phyloP scores from a whole-genome alignment of 1,139 yeast genomes.

The Cylindricascospora bacillispora region DNA sequence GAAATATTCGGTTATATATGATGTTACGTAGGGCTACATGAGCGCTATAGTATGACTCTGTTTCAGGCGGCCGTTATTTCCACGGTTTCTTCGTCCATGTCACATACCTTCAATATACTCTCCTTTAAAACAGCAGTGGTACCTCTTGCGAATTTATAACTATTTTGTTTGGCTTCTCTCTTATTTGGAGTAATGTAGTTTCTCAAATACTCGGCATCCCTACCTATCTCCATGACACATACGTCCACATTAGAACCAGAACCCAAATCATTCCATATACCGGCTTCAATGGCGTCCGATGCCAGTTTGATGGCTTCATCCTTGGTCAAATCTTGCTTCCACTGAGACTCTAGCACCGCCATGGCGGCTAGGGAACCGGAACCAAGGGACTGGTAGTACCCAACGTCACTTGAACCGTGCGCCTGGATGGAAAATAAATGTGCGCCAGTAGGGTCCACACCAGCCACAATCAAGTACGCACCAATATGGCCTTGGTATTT shows the following conservation, averaged over 20 bases:
- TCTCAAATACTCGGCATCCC: conserved; percentile 73
- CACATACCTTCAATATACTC: conserved; percentile 51
- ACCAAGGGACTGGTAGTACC: conserved; percentile 83
- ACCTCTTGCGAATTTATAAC: conserved; percentile 80
- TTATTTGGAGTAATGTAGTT: conserved; percentile 86
- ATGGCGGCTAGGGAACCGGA: conserved; percentile 98
- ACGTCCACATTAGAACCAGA: conserved; percentile 96
- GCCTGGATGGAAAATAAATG: conserved; percentile 90
- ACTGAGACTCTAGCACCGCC: conserved; percentile 87
- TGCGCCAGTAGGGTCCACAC: conserved; percentile 93
- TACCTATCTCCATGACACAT: conserved; percentile 89
- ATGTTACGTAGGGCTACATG: too few species aligned
- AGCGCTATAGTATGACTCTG: too few species aligned
- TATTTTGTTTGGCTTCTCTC: conserved; percentile 66
- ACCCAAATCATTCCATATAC: conserved; percentile 98
- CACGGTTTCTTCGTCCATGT: conserved; percentile 56
- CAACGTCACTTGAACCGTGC: conserved; percentile 95
- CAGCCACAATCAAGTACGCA: conserved; percentile 93
- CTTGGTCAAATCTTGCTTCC: conserved; percentile 64
- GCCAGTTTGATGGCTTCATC: conserved; percentile 87
- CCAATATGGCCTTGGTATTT: conserved; percentile 96
- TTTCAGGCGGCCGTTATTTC: conserved; percentile 20
- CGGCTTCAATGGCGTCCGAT: conserved; percentile 89
- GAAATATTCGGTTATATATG: too few species aligned
- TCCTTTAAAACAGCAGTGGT: conserved; percentile 75